Evolutionary conservation across 345 rosid species (phyloP).

Genomic region (Hirschfeldia incana): DNA sequence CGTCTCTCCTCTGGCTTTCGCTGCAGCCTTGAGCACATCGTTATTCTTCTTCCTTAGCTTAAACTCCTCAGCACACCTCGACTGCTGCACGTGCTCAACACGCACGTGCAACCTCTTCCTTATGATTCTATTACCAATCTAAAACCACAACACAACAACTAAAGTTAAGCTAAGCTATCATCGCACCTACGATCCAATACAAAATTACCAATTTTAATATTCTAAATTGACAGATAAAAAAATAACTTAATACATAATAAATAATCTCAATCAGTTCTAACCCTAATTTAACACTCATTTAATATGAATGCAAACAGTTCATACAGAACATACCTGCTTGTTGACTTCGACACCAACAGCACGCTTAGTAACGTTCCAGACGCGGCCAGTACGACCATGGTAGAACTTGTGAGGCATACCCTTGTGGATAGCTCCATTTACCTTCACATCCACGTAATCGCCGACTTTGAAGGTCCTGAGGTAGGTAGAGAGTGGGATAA

Average conservation of each 20-base stretch:
- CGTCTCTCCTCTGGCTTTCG: slow-evolving; percentile 61
- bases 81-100: slow-evolving; percentile 66
- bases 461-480: too few relatives aligned
- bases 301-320: neutral
- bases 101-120: slow-evolving; percentile 81
- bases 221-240: neutral
- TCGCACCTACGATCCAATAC: neutral
- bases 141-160: neutral
- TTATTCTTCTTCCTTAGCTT: slow-evolving; percentile 52
- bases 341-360: slow-evolving; percentile 47
- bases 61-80: slow-evolving; percentile 72
- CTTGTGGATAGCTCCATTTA: too few relatives aligned
- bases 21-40: slow-evolving; percentile 61
- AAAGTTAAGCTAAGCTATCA: neutral
- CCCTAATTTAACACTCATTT: neutral
- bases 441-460: too few relatives aligned
- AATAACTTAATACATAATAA: neutral
- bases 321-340: slow-evolving; percentile 54
- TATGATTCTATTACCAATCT: slow-evolving; percentile 71
- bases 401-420: too few relatives aligned
- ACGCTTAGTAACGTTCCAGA: too few relatives aligned
- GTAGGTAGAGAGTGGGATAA: too few relatives aligned
- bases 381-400: too few relatives aligned
- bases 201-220: neutral
- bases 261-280: neutral